Conservation (phyloP, 2,329 filamentous ascomycete species). For the Xylaria sp. region DNA sequence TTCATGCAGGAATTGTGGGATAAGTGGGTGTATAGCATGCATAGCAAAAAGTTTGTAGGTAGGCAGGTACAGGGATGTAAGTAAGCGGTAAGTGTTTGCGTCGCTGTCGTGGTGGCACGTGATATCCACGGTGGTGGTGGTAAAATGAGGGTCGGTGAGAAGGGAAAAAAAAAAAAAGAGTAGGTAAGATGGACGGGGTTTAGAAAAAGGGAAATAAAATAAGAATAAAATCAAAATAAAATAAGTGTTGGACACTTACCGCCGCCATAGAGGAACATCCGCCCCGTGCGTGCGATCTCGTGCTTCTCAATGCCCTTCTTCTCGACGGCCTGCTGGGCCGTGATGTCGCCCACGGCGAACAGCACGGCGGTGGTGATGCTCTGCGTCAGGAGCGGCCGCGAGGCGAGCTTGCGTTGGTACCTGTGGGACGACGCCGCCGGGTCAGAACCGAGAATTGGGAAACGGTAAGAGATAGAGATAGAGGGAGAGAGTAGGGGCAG, state of each 20-base stretch:
- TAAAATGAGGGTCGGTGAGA: not conserved
- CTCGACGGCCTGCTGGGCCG: conserved; percentile 91
- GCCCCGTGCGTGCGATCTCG: conserved; percentile 69
- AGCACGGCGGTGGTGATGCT: conserved; percentile 87
- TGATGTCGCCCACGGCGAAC: conserved; percentile 87
- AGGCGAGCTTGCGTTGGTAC: conserved; percentile 84
- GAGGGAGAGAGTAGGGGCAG: not conserved
- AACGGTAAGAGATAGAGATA: too few species aligned
- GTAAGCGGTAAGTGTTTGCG: too few species aligned
- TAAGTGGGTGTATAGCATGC: conserved; percentile 2
- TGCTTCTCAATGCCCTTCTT: conserved; percentile 77
- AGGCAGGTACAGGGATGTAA: too few species aligned
- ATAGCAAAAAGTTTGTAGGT: too few species aligned
- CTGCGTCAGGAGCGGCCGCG: conserved; percentile 85
- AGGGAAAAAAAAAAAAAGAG: conserved; percentile 7
- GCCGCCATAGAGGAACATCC: conserved; percentile 82
- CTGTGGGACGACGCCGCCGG: conserved; percentile 52
- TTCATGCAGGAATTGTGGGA: conserved; percentile 1
- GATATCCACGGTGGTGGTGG: not conserved
- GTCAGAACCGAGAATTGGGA: conserved; percentile 2
- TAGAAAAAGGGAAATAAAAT: conserved; percentile 2
- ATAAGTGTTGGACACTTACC: conserved; percentile 55
- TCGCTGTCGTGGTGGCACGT: not conserved
- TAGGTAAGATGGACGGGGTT: conserved; percentile 6
- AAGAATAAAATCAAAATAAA: too few species aligned